Conservation (phyloP, 768 basidiomycete species). For the Amanita jacksonii region DNA sequence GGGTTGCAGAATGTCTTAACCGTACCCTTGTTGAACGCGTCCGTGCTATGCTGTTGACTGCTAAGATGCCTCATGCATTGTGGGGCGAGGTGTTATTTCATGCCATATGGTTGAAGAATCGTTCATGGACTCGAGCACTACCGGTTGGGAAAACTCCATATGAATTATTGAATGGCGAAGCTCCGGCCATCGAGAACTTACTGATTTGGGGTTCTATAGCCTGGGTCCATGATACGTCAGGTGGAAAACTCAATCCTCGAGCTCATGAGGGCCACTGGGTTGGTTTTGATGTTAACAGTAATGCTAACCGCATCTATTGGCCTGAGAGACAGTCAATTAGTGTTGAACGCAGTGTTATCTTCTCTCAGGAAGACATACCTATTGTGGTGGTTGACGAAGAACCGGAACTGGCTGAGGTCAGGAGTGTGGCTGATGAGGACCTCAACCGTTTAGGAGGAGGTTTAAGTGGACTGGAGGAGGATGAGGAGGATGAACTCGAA, state of each 20-base stretch:
- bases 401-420: too few species aligned
- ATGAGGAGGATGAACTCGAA: too few species aligned
- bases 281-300: constrained; percentile 21
- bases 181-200: constrained; percentile 21
- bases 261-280: constrained; percentile 23
- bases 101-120: constrained; percentile 18
- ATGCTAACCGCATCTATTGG: too few species aligned
- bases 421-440: too few species aligned
- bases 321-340: constrained; percentile 17
- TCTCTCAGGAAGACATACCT: too few species aligned
- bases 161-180: constrained; percentile 18
- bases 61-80: constrained; percentile 10
- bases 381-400: too few species aligned
- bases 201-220: constrained; percentile 25
- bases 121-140: constrained; percentile 15
- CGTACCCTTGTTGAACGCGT: neutral
- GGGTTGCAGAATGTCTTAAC: constrained; percentile 20
- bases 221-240: constrained; percentile 20
- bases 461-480: too few species aligned
- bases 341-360: constrained; percentile 19
- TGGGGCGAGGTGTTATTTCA: constrained; percentile 30
- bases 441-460: too few species aligned
- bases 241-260: constrained; percentile 18
- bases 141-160: constrained; percentile 20
- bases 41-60: neutral